Evolutionary conservation across 108 stramenopile species (phyloP).

Genomic region (Poteriospumella lacustris): DNA sequence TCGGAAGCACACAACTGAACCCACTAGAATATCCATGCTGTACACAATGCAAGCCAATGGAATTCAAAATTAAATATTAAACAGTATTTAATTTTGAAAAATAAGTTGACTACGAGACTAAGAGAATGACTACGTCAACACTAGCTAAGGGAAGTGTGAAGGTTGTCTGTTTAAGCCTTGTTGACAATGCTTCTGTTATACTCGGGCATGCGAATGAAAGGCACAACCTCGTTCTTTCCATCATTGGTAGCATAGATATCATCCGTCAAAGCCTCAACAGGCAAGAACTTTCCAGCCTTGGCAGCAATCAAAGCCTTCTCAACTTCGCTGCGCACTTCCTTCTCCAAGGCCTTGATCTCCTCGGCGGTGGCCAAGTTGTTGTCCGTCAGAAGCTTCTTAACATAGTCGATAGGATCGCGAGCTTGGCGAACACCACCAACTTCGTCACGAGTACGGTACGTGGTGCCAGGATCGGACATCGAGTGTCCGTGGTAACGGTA

Average conservation of each 20-base stretch:
- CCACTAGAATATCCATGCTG: too few relatives aligned
- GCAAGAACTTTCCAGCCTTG: slow-evolving; percentile 55
- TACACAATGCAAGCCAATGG: too few relatives aligned
- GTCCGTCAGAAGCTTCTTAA: slow-evolving; percentile 85
- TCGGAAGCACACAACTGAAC: too few relatives aligned
- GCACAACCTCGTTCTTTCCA: slow-evolving; percentile 34
- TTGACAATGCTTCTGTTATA: slow-evolving; percentile 45
- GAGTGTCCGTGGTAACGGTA: slow-evolving; percentile 99
- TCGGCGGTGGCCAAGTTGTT: slow-evolving; percentile 75
- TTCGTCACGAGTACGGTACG: slow-evolving; percentile 99
- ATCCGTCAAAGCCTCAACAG: slow-evolving; percentile 44
- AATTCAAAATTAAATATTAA: too few relatives aligned
- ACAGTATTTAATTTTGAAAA: too few relatives aligned
- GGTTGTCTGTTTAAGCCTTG: slow-evolving; percentile 20
- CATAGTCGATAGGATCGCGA: slow-evolving; percentile 89
- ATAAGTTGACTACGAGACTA: too few relatives aligned
- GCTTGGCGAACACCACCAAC: slow-evolving; percentile 90
- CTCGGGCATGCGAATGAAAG: slow-evolving; percentile 54
- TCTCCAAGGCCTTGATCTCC: slow-evolving; percentile 93
- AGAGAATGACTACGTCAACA: too few relatives aligned
- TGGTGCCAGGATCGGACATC: slow-evolving; percentile 99
- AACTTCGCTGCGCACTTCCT: slow-evolving; percentile 85
- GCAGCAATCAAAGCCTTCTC: slow-evolving; percentile 74
- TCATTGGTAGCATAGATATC: slow-evolving; percentile 51
- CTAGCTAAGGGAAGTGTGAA: neutral